A percentile compares a stretch with the other conserved stretches of the same genome.
phyloP scores from a whole-genome alignment of 1,139 yeast species.

The Wickerhamiella pararugosa region DNA sequence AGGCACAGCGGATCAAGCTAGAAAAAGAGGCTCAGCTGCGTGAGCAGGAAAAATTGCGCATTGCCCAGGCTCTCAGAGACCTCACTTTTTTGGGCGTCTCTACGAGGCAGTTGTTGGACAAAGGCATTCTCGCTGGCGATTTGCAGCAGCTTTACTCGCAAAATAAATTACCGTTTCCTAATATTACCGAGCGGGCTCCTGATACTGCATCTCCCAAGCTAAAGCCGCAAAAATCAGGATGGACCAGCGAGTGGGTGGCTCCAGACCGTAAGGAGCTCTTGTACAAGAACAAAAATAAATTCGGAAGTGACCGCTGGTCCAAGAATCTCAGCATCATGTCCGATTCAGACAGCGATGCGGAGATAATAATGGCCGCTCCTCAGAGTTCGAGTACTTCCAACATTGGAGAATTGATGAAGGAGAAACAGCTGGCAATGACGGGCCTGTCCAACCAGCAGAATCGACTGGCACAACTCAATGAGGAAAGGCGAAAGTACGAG shows the following conservation, averaged over 20 bases:
- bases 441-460: neutral
- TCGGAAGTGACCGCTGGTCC: constrained; percentile 26
- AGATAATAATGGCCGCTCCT: neutral
- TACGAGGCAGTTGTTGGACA: neutral
- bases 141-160: neutral
- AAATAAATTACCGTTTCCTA: constrained; percentile 1
- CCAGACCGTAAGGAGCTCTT: constrained; percentile 11
- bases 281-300: constrained; percentile 26
- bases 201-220: neutral
- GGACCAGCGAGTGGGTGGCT: neutral
- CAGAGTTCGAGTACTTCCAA: neutral
- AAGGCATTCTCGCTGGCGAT: neutral
- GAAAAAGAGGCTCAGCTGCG: constrained; percentile 1
- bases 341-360: constrained; percentile 12
- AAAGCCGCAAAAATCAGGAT: neutral
- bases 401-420: neutral
- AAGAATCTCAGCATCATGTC: constrained; percentile 14
- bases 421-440: neutral
- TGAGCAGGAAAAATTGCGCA: constrained; percentile 6
- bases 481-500: neutral
- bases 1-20: constrained; percentile 3
- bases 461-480: neutral
- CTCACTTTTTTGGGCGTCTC: constrained; percentile 4
- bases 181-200: neutral
- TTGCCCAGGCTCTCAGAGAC: constrained; percentile 2